phyloP scores from a whole-genome alignment of 345 rosid species.

The Eucalyptus globulus region DNA sequence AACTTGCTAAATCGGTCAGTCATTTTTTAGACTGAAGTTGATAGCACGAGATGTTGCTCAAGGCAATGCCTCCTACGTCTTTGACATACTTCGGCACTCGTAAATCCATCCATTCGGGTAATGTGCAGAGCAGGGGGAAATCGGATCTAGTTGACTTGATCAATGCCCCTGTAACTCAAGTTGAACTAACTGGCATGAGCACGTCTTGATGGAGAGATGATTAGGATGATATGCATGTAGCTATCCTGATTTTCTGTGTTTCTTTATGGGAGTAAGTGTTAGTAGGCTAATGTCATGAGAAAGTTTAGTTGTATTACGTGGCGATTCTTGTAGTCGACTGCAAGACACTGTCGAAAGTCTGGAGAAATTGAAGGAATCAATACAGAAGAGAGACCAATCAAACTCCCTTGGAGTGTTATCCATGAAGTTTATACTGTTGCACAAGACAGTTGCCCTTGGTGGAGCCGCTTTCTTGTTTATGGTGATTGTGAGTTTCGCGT shows the following conservation, averaged over 20 bases:
- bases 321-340: neutral
- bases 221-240: neutral
- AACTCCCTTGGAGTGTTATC: neutral
- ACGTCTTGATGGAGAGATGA: constrained; percentile 10
- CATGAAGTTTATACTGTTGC: neutral
- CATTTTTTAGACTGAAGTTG: neutral
- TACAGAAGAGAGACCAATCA: too few species aligned
- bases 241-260: neutral
- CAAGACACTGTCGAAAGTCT: neutral
- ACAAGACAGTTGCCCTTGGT: too few species aligned
- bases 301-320: neutral
- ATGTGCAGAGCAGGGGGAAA: constrained; percentile 23
- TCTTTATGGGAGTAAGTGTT: neutral
- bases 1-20: constrained; percentile 48
- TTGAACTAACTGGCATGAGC: constrained; percentile 40
- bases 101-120: too few species aligned
- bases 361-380: too few species aligned
- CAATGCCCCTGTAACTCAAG: constrained; percentile 40
- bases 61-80: neutral
- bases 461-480: neutral
- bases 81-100: too few species aligned
- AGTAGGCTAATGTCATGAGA: neutral
- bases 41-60: neutral
- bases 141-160: constrained; percentile 53
- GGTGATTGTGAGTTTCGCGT: too few species aligned